phyloP scores from a whole-genome alignment of 495 filamentous ascomycete genomes.

The Penicillium tannophilum region DNA sequence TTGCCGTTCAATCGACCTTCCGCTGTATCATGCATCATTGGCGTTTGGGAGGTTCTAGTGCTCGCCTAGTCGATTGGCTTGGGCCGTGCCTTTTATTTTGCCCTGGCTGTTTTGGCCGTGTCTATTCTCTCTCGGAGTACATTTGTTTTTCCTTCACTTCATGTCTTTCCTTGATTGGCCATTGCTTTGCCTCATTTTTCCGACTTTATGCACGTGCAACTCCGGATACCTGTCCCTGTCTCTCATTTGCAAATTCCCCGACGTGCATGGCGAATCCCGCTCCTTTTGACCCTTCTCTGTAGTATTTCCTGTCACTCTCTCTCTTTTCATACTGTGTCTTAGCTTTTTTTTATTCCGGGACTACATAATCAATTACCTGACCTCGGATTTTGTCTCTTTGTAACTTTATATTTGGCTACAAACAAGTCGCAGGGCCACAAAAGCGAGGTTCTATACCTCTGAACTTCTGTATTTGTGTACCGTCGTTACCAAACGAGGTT shows the following conservation, averaged over 20 bases:
- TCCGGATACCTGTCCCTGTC: constrained; percentile 33
- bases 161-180: constrained; percentile 20
- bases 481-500: too few species aligned
- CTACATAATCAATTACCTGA: constrained; percentile 11
- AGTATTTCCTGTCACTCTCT: constrained; percentile 20
- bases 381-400: neutral
- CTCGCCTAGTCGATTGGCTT: constrained; percentile 23
- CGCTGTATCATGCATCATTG: constrained; percentile 48
- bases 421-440: neutral
- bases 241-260: constrained; percentile 26
- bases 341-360: constrained; percentile 9
- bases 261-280: constrained; percentile 28
- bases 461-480: too few species aligned
- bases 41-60: constrained; percentile 43
- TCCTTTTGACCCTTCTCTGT: constrained; percentile 25
- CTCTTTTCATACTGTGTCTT: constrained; percentile 18
- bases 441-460: too few species aligned
- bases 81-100: constrained; percentile 19
- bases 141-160: constrained; percentile 21
- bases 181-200: constrained; percentile 18
- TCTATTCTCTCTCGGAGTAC: constrained; percentile 27
- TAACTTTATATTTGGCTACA: neutral
- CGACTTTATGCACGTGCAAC: constrained; percentile 30
- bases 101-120: constrained; percentile 17
- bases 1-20: constrained; percentile 20